Conservation (phyloP, 179 eudicot species). For the Monotropa hypopitys region DNA sequence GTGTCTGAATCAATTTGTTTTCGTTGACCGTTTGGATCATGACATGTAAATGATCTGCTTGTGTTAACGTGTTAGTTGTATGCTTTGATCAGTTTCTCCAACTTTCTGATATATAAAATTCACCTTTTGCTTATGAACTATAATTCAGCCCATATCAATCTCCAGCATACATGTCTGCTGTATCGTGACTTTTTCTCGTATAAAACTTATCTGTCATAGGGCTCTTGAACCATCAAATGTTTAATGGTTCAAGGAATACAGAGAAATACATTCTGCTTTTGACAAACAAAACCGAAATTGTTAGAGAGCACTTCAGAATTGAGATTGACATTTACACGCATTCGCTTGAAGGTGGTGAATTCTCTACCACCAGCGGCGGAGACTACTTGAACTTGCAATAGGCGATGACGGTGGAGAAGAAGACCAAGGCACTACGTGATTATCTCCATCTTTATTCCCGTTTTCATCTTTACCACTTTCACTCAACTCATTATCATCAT, state of each 20-base stretch:
- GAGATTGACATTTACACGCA: neutral
- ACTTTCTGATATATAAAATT: neutral
- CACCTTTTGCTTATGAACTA: neutral
- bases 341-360: neutral
- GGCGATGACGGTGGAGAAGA: neutral
- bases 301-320: neutral
- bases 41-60: neutral
- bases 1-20: constrained; percentile 2
- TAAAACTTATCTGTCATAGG: too few relatives aligned
- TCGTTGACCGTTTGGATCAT: neutral
- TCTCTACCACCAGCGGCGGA: neutral
- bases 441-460: neutral
- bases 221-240: too few relatives aligned
- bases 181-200: neutral
- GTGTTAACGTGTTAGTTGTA: neutral
- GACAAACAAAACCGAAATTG: neutral
- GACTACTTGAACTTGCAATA: neutral
- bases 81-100: neutral
- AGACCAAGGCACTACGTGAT: constrained; percentile 7
- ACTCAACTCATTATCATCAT: neutral
- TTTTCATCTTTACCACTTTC: neutral
- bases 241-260: too few relatives aligned
- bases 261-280: neutral
- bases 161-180: neutral
- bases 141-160: neutral